A percentile compares a stretch with the other conserved stretches of the same genome.
Conservation (phyloP, 208 protist species). For the Porcisia deanei region DNA sequence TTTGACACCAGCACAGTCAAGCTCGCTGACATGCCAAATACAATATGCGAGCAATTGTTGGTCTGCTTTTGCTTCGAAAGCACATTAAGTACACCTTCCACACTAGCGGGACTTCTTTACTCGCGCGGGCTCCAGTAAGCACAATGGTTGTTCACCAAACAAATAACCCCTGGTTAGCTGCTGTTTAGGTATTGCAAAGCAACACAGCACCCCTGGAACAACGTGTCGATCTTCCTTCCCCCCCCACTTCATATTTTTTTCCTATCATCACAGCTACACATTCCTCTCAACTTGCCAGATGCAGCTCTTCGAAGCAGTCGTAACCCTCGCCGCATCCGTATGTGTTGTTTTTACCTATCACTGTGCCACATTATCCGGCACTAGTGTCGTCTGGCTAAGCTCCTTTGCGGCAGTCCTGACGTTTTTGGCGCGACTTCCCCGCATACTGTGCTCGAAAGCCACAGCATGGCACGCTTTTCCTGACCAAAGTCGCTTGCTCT, state of each 20-base stretch:
- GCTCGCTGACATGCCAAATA: neutral
- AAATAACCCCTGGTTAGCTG: neutral
- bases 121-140: neutral
- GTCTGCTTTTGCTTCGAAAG: neutral
- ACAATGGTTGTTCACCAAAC: neutral
- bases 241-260: neutral
- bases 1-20: neutral
- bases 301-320: neutral
- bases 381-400: constrained; percentile 23
- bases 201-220: neutral
- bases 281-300: neutral
- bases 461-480: neutral
- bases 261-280: neutral
- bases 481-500: constrained; percentile 7
- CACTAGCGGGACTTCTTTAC: neutral
- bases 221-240: neutral
- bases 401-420: constrained; percentile 18
- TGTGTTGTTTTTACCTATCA: constrained; percentile 21
- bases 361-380: constrained; percentile 8
- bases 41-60: neutral
- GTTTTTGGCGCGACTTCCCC: constrained; percentile 13
- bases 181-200: neutral
- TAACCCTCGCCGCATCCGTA: constrained; percentile 7
- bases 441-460: neutral
- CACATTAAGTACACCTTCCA: no score